phyloP scores from a whole-genome alignment of 768 basidiomycete species.

The Lentinula sp. region DNA sequence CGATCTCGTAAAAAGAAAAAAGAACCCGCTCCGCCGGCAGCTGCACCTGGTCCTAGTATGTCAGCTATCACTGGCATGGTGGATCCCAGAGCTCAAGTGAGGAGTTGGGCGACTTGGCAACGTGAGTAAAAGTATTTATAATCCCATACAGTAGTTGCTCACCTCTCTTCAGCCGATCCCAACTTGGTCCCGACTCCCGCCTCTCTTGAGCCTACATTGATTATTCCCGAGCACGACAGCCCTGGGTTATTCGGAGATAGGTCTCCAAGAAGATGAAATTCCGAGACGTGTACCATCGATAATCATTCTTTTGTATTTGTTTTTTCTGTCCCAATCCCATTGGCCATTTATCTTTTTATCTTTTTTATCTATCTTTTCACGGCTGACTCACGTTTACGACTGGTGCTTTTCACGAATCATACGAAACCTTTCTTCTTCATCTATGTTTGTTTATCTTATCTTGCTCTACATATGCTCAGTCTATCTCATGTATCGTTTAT shows the following conservation, averaged over 20 bases:
- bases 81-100: conserved; percentile 38
- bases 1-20: conserved; percentile 41
- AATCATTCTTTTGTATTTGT: not conserved
- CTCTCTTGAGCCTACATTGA: conserved; percentile 49
- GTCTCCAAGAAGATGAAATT: conserved; percentile 28
- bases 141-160: not conserved
- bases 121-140: conserved; percentile 34
- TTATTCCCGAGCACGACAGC: conserved; percentile 51
- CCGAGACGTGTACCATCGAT: not conserved
- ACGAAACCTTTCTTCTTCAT: too few relatives aligned
- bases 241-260: conserved; percentile 78
- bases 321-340: too few relatives aligned
- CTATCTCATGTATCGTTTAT: too few relatives aligned
- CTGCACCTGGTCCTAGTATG: conserved; percentile 22
- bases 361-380: too few relatives aligned
- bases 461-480: too few relatives aligned
- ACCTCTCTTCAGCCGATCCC: conserved; percentile 46
- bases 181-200: conserved; percentile 52
- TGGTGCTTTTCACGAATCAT: too few relatives aligned
- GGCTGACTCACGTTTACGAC: too few relatives aligned
- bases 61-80: conserved; percentile 15
- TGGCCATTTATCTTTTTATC: too few relatives aligned
- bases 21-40: conserved; percentile 26
- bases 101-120: conserved; percentile 62
- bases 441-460: too few relatives aligned